Percentiles rank a stretch among this genome's conserved stretches.
Conservation (phyloP, 2,329 filamentous ascomycete genomes). For the Beauveria rudraprayagi region DNA sequence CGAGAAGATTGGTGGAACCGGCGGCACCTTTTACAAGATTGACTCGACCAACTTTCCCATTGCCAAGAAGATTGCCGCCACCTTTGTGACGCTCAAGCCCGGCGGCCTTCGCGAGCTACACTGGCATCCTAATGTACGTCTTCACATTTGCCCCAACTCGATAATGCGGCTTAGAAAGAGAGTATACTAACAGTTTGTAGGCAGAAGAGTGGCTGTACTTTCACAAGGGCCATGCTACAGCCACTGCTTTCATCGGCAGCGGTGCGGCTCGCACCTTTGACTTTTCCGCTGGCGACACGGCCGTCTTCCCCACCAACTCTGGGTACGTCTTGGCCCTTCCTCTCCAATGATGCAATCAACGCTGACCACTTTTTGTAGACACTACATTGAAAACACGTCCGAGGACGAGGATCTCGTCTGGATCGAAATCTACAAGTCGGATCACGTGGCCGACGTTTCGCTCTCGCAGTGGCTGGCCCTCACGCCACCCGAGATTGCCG, state of each 20-base stretch:
- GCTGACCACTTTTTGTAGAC: conserved; percentile 27
- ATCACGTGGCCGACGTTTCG: conserved; percentile 58
- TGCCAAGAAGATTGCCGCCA: conserved; percentile 56
- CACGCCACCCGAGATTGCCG: conserved; percentile 55
- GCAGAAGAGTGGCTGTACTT: conserved; percentile 67
- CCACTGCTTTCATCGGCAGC: conserved; percentile 57
- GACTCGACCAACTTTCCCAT: conserved; percentile 61
- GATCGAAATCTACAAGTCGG: conserved; percentile 63
- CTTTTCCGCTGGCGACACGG: conserved; percentile 59
- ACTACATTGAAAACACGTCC: conserved; percentile 63
- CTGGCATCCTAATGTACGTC: conserved; percentile 60
- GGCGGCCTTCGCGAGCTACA: conserved; percentile 57
- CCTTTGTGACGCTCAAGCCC: conserved; percentile 56
- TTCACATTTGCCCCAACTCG: background rate
- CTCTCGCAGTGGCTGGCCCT: conserved; percentile 62
- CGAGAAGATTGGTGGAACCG: conserved; percentile 51
- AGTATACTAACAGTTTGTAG: conserved; percentile 23
- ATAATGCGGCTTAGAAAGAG: too few species aligned
- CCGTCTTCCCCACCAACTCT: conserved; percentile 59
- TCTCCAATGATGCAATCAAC: background rate
- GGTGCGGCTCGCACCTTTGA: conserved; percentile 57
- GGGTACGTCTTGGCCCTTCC: conserved; percentile 26
- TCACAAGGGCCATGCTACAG: conserved; percentile 51
- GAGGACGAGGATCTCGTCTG: conserved; percentile 55
- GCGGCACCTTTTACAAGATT: conserved; percentile 55